Conservation (phyloP, 352 stramenopile genomes). For the Pythium volutum region DNA sequence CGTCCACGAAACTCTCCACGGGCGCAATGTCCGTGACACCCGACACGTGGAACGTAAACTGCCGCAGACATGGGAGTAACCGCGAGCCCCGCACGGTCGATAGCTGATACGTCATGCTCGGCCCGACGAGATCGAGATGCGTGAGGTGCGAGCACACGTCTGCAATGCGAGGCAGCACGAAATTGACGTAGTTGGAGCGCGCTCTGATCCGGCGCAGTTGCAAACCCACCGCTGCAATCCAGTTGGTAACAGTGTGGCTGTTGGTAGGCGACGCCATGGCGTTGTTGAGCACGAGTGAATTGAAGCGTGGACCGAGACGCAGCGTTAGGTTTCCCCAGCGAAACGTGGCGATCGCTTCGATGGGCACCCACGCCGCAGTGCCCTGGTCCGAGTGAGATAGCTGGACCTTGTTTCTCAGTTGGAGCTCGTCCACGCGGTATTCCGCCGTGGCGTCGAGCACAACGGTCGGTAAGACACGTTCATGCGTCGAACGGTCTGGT, state of each 20-base stretch:
- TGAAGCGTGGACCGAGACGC: background rate
- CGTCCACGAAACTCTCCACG: background rate
- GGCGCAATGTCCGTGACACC: background rate
- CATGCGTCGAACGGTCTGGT: too few relatives aligned
- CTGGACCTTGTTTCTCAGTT: background rate
- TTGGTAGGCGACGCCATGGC: background rate
- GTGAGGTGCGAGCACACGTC: background rate
- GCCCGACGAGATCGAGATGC: background rate
- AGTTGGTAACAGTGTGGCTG: background rate
- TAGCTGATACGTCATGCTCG: background rate
- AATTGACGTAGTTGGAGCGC: background rate
- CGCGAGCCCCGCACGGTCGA: too few relatives aligned
- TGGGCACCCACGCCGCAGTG: background rate
- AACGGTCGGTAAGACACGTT: background rate
- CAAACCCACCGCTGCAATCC: background rate
- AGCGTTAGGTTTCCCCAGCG: background rate
- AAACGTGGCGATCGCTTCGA: background rate
- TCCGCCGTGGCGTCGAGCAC: background rate
- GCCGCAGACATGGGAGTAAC: background rate
- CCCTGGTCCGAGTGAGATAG: background rate
- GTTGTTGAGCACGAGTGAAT: background rate
- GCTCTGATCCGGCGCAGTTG: background rate
- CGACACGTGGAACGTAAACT: background rate
- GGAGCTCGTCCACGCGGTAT: background rate
- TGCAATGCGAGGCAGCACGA: background rate